Conservation (phyloP, 768 basidiomycete genomes). For the Lentinula edodes region DNA sequence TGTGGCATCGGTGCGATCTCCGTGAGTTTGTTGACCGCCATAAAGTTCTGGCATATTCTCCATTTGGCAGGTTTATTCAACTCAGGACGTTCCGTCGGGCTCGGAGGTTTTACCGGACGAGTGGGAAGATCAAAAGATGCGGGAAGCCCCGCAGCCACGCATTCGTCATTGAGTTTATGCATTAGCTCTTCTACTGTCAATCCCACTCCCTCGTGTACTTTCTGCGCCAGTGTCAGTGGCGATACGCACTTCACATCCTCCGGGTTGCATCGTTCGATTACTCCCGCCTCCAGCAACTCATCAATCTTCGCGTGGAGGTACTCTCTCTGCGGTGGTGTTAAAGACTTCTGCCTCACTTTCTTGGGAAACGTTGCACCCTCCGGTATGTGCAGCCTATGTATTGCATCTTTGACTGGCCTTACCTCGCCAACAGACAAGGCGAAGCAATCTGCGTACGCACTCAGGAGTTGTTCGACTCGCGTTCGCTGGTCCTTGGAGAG, state of each 20-base stretch:
- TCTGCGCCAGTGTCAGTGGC: slow-evolving; percentile 29
- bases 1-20: too few species aligned
- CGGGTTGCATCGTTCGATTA: slow-evolving; percentile 16
- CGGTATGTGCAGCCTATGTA: slow-evolving; percentile 28
- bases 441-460: slow-evolving; percentile 31
- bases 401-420: slow-evolving; percentile 16
- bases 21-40: too few species aligned
- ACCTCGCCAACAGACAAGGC: slow-evolving; percentile 17
- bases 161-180: slow-evolving; percentile 27
- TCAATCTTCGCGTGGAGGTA: slow-evolving; percentile 26
- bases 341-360: slow-evolving; percentile 24
- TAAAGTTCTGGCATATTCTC: too few species aligned
- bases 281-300: slow-evolving; percentile 26
- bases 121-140: too few species aligned
- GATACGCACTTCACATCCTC: slow-evolving; percentile 21
- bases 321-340: slow-evolving; percentile 24
- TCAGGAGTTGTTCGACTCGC: slow-evolving; percentile 24
- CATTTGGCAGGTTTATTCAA: too few species aligned
- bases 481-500: slow-evolving; percentile 5
- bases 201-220: slow-evolving; percentile 24
- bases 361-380: slow-evolving; percentile 20
- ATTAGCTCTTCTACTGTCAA: slow-evolving; percentile 27
- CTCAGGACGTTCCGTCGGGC: too few species aligned
- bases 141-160: slow-evolving; percentile 17
- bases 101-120: too few species aligned